Evolutionary conservation across 2,329 filamentous ascomycete genomes (phyloP).

Genomic region (Phialocephala subalpina): DNA sequence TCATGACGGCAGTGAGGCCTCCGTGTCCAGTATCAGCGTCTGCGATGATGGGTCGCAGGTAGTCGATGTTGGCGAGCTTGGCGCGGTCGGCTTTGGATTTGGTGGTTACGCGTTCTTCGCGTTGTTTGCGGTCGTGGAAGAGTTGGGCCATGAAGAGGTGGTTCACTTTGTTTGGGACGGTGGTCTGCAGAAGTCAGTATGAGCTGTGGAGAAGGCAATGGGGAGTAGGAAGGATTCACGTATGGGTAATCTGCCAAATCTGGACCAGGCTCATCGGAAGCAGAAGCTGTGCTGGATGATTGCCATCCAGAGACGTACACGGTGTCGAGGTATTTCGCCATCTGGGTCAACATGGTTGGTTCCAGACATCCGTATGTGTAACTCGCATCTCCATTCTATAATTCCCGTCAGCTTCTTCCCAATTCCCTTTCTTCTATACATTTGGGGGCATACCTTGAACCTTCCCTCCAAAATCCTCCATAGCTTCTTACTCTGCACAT

Average conservation of each 20-base stretch:
- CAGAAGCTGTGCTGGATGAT: conserved; percentile 93
- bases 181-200: conserved; percentile 67
- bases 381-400: conserved; percentile 81
- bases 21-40: conserved; percentile 98
- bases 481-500: conserved; percentile 89
- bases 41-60: conserved; percentile 93
- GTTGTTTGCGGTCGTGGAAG: conserved; percentile 99
- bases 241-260: conserved; percentile 98
- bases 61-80: conserved; percentile 84
- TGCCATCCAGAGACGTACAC: conserved; percentile 99
- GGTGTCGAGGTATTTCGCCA: conserved; percentile 98
- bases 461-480: conserved; percentile 89
- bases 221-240: conserved; percentile 55
- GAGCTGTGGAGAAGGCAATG: too few relatives aligned
- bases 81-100: conserved; percentile 73
- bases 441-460: conserved; percentile 74
- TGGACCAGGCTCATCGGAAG: conserved; percentile 94
- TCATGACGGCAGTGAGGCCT: conserved; percentile 98
- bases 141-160: conserved; percentile 98
- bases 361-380: conserved; percentile 98
- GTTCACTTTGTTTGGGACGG: conserved; percentile 96
- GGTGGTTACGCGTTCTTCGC: conserved; percentile 86
- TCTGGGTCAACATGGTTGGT: conserved; percentile 98
- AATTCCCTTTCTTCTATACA: background rate
- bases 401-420: background rate